Conservation (phyloP, 176 grass and related monocot genomes). For the Avena insularis region DNA sequence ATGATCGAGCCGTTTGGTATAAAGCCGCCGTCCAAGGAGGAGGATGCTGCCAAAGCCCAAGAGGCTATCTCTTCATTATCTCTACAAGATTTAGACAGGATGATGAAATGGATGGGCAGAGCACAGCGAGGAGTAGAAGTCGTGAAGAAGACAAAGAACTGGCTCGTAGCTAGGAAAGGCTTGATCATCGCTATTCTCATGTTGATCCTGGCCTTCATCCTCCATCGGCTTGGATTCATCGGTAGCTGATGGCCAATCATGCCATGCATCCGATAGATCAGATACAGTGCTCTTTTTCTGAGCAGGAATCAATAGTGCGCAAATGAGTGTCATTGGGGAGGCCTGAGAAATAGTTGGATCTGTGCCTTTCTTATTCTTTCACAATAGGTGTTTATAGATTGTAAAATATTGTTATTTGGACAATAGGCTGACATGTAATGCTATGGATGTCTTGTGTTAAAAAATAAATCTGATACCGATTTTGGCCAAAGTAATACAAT, state of each 20-base stretch:
- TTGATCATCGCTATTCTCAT: slow-evolving; percentile 81
- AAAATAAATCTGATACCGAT: background rate
- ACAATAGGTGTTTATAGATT: background rate
- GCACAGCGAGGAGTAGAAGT: slow-evolving; percentile 69
- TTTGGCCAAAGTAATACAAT: background rate
- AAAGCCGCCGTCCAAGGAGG: slow-evolving; percentile 69
- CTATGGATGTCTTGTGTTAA: background rate
- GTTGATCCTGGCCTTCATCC: slow-evolving; percentile 73
- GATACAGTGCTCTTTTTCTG: background rate
- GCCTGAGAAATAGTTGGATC: background rate
- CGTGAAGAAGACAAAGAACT: slow-evolving; percentile 80
- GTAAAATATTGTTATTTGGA: slow-evolving; percentile 18
- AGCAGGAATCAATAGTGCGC: too few relatives aligned
- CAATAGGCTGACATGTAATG: slow-evolving; percentile 25
- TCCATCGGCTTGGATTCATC: slow-evolving; percentile 66
- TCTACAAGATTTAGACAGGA: slow-evolving; percentile 74
- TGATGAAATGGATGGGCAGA: slow-evolving; percentile 77
- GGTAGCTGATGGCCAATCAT: slow-evolving; percentile 47
- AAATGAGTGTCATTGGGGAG: background rate
- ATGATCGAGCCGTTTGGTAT: slow-evolving; percentile 75
- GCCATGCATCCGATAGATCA: background rate
- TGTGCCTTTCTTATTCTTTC: background rate
- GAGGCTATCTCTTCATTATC: slow-evolving; percentile 74
- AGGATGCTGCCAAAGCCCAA: slow-evolving; percentile 78
- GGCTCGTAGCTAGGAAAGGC: slow-evolving; percentile 70